Conservation (phyloP, 1,139 yeast species). For the Hyphopichia fennica region DNA sequence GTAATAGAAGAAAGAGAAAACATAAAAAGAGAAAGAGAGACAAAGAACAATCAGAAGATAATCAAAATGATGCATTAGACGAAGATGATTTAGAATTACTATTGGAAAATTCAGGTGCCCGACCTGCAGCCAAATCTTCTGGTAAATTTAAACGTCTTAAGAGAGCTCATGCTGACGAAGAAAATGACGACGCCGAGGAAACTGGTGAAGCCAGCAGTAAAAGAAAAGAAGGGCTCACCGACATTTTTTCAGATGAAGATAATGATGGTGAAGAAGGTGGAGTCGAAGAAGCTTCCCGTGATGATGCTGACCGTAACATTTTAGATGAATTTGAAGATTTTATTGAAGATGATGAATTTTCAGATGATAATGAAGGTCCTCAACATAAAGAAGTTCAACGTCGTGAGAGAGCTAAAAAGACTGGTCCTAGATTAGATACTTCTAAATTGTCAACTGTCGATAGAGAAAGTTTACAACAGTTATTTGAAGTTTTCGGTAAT, state of each 20-base stretch:
- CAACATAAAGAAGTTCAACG: slow-evolving; percentile 33
- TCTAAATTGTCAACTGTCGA: slow-evolving; percentile 77
- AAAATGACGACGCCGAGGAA: slow-evolving; percentile 22
- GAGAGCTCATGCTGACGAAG: slow-evolving; percentile 52
- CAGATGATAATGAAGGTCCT: slow-evolving; percentile 76
- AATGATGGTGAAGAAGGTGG: slow-evolving; percentile 46
- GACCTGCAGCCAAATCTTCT: slow-evolving; percentile 29
- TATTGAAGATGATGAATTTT: slow-evolving; percentile 94
- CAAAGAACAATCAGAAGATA: slow-evolving; percentile 29
- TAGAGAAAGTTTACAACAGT: slow-evolving; percentile 88
- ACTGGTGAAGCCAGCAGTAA: slow-evolving; percentile 23
- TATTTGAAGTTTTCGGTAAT: slow-evolving; percentile 94
- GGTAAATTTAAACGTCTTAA: slow-evolving; percentile 78
- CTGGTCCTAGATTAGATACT: slow-evolving; percentile 47
- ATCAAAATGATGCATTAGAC: slow-evolving; percentile 68
- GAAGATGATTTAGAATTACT: slow-evolving; percentile 93
- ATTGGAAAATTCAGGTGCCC: slow-evolving; percentile 85
- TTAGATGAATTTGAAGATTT: slow-evolving; percentile 93
- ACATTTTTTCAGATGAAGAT: slow-evolving; percentile 86
- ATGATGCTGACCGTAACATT: slow-evolving; percentile 39
- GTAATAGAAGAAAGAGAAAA: slow-evolving; percentile 35
- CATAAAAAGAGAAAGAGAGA: slow-evolving; percentile 46
- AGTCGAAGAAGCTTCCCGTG: slow-evolving; percentile 31
- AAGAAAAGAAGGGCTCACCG: slow-evolving; percentile 51
- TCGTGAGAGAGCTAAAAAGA: slow-evolving; percentile 41